These are phyloP conservation scores for Suillus paluster DNA, from an alignment of 768 basidiomycete genomes.

Conservation along the genomic window DNA sequence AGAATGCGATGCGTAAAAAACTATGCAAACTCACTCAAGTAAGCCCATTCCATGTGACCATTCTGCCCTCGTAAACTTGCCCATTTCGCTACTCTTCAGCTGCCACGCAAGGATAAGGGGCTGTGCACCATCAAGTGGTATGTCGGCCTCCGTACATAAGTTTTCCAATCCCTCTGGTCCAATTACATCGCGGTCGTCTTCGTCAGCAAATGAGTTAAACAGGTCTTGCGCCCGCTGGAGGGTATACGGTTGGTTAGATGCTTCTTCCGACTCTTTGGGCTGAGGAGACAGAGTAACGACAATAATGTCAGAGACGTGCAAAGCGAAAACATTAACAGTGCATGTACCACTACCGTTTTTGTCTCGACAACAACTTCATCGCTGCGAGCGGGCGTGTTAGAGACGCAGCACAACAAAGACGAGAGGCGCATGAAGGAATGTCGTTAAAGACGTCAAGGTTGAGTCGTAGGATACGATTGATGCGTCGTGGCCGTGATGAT, in stretches of 20 bases:
- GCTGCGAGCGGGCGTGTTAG: conserved; percentile 57
- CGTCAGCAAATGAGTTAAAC: conserved; percentile 68
- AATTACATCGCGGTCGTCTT: conserved; percentile 52
- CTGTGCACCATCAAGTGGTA: conserved; percentile 73
- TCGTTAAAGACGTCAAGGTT: conserved; percentile 24
- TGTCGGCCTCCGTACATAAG: conserved; percentile 70
- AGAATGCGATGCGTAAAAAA: not conserved
- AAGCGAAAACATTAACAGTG: conserved; percentile 25
- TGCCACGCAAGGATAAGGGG: conserved; percentile 82
- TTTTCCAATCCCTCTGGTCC: conserved; percentile 74
- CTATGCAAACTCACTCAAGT: conserved; percentile 44
- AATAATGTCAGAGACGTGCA: conserved; percentile 11
- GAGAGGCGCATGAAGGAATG: conserved; percentile 60
- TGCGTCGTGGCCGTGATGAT: conserved; percentile 15
- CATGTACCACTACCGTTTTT: conserved; percentile 36
- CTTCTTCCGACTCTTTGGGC: conserved; percentile 11
- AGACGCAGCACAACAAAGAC: conserved; percentile 66
- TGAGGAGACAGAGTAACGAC: conserved; percentile 7
- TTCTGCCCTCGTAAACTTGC: conserved; percentile 66
- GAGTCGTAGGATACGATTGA: conserved; percentile 12
- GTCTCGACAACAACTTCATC: conserved; percentile 46
- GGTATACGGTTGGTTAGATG: conserved; percentile 46
- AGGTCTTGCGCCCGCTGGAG: conserved; percentile 53
- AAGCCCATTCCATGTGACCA: conserved; percentile 64
- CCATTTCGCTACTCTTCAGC: conserved; percentile 71